Evolutionary conservation across 129 eudicot genomes (phyloP), one percentile per base, ranked within the genome.

Genomic region (Artemisia annua): DNA sequence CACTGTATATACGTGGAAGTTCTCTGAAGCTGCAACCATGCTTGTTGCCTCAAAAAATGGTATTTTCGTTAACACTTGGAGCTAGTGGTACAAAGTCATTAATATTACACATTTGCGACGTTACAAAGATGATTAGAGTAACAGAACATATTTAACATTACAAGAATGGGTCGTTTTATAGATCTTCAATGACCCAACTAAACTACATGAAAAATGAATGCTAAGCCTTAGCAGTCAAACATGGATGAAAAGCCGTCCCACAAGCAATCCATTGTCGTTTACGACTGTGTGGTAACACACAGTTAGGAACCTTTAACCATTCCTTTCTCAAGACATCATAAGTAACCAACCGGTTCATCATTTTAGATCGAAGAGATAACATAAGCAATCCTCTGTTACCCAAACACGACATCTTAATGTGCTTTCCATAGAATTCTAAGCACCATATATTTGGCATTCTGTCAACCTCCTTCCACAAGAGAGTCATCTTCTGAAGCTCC

Each of bases 381-480:
- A 94, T 90, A 30, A 94, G 85, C 87, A 94, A 78, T 3, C 93
- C 99, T 75, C 81, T 83, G 84, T 94, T 94, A 74, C 99, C 99
- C 88, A 94, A 82, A 80, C 97, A 90, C 49, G 88, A 90, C 99
- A 94, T 94, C 57, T 85, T 82, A 28, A 94, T 84, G 89, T 88
- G 96, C 99, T 94, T 94, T 60, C 97, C 99, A 57, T 94, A 94
- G 71, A 90, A 94, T 64, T 94, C 97, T 91, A 94, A 94, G 99
- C 99, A 90, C 99, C 84, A 86, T 78, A 77, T 18, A 79, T 94
- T 94, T 94, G 99, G 99, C 99, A 94, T 94, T 93, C 98, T 93
- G 98, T 93, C 98, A 84, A 90, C 98, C 98, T 93, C 98, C 98
- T 90, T 93, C 98, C 98, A 93, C 84, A 93, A 79, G 61, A 93